Evolutionary conservation across 2,329 filamentous ascomycete genomes (phyloP).

Genomic region (Sporothrix inflata): DNA sequence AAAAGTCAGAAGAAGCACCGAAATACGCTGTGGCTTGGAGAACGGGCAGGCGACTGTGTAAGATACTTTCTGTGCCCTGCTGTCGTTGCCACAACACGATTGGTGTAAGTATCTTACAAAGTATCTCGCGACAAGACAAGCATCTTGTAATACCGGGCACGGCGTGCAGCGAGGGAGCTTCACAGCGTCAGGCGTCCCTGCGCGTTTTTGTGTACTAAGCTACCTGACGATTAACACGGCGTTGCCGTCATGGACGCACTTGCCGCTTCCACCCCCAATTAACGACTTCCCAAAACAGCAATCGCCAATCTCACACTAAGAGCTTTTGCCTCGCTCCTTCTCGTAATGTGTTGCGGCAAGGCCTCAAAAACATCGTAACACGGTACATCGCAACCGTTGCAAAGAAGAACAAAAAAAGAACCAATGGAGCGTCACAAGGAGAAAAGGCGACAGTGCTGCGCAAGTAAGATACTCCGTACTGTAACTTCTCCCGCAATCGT

Average conservation of each 20-base stretch:
- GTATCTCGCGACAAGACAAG: neutral
- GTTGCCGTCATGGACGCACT: constrained; percentile 1
- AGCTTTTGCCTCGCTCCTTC: constrained; percentile 2
- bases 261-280: neutral
- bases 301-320: neutral
- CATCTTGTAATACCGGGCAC: neutral
- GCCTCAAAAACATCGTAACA: neutral
- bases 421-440: neutral
- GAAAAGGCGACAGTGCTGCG: neutral
- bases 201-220: neutral
- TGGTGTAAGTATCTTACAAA: no score
- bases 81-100: neutral
- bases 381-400: neutral
- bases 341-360: neutral
- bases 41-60: neutral
- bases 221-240: neutral
- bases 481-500: neutral
- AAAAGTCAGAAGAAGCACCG: constrained; percentile 4
- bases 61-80: neutral
- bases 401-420: neutral
- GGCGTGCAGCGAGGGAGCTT: neutral
- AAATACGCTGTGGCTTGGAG: constrained; percentile 1
- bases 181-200: neutral
- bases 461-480: neutral
- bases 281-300: constrained; percentile 21